Evolutionary conservation across 2,329 filamentous ascomycete genomes (phyloP).

Genomic region (Epichloe baconii): DNA sequence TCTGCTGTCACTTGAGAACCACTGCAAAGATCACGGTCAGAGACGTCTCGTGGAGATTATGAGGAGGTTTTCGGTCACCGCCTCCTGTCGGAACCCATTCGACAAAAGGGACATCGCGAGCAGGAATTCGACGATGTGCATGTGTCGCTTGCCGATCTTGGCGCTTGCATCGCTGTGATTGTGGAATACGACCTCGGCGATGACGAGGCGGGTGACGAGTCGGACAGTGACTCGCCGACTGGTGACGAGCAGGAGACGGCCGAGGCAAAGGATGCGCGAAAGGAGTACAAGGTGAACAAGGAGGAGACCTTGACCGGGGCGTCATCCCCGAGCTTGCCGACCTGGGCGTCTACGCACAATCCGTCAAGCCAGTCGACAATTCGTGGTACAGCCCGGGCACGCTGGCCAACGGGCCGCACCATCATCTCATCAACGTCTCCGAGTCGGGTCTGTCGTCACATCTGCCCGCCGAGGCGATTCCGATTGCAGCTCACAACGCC

Average conservation of each 20-base stretch:
- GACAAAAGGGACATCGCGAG: conserved; percentile 41
- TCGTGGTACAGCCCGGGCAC: conserved; percentile 45
- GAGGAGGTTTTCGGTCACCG: conserved; percentile 49
- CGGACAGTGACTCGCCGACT: conserved; percentile 21
- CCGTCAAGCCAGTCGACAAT: conserved; percentile 52
- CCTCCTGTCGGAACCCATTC: conserved; percentile 43
- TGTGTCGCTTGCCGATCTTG: conserved; percentile 45
- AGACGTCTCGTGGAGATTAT: conserved; percentile 50
- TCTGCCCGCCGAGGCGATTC: conserved; percentile 31
- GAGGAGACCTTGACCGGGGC: conserved; percentile 34
- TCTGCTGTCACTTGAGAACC: conserved; percentile 54
- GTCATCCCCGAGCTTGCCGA: conserved; percentile 54
- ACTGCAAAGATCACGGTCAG: conserved; percentile 48
- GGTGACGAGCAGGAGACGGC: conserved; percentile 26
- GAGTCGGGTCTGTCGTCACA: conserved; percentile 43
- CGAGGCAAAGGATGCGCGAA: conserved; percentile 31
- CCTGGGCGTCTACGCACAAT: conserved; percentile 57
- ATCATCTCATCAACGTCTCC: conserved; percentile 57
- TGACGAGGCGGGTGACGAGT: background rate
- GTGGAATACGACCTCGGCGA: conserved; percentile 51
- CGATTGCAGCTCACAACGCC: conserved; percentile 47
- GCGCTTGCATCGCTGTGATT: conserved; percentile 51
- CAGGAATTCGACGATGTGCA: conserved; percentile 38
- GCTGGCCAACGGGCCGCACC: conserved; percentile 43
- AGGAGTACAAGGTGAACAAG: conserved; percentile 41